These are phyloP conservation scores for Acacia concinna DNA, from an alignment of 331 rosid species.

Conservation along the genomic window DNA sequence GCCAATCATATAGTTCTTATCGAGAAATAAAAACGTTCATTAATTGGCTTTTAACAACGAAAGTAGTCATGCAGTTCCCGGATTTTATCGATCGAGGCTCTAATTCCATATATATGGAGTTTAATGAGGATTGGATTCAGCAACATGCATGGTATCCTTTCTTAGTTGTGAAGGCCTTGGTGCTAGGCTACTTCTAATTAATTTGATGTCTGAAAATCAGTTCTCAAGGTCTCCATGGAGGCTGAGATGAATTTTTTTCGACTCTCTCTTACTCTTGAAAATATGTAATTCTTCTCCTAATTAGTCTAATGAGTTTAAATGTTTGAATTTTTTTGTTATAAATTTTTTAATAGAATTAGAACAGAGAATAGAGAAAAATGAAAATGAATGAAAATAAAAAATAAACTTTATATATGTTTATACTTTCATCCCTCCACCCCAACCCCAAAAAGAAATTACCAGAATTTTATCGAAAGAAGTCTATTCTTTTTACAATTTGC, in stretches of 20 bases:
- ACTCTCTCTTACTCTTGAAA: not conserved
- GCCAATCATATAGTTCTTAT: conserved; percentile 28
- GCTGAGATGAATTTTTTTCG: not conserved
- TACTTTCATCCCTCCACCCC: not conserved
- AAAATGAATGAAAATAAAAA: not conserved
- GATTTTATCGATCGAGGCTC: not conserved
- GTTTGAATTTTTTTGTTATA: not conserved
- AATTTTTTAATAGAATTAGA: not conserved
- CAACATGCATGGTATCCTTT: not conserved
- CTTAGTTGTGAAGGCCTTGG: not conserved
- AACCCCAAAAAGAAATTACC: too few relatives aligned
- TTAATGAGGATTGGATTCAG: conserved; percentile 1
- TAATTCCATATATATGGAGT: not conserved
- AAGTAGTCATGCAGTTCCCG: not conserved
- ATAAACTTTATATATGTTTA: not conserved
- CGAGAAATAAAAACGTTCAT: conserved; percentile 21
- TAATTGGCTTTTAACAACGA: not conserved
- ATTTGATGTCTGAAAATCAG: not conserved
- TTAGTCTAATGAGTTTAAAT: not conserved
- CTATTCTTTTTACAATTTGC: not conserved
- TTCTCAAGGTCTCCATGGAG: not conserved
- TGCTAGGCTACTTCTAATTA: not conserved
- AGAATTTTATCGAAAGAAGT: not conserved
- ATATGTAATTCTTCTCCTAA: not conserved
- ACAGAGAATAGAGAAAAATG: not conserved